phyloP scores from a whole-genome alignment of 225 moss, liverwort and hornwort genomes.

The Anthoceros angustus region DNA sequence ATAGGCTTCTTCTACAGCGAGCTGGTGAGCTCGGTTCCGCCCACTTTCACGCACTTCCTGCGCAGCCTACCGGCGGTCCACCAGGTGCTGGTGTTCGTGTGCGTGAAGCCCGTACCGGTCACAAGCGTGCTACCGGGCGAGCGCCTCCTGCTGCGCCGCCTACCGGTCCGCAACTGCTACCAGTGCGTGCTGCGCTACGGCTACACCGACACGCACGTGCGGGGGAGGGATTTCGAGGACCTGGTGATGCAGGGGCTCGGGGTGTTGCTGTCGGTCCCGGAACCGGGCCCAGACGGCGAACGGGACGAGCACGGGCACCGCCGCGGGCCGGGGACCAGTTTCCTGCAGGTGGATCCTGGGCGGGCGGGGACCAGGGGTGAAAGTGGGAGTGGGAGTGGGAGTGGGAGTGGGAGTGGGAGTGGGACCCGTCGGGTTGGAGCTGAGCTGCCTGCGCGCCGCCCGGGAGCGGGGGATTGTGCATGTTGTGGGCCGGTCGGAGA shows the following conservation, averaged over 20 bases:
- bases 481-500: constrained; percentile 22
- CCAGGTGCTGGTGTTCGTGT: constrained; percentile 29
- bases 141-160: constrained; percentile 30
- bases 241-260: constrained; percentile 15
- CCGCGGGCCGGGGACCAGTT: too few relatives aligned
- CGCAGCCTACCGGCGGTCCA: constrained; percentile 41
- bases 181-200: constrained; percentile 39
- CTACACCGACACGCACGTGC: constrained; percentile 27
- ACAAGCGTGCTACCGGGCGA: constrained; percentile 25
- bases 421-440: constrained; percentile 9
- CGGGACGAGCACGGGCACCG: too few relatives aligned
- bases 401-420: too few relatives aligned
- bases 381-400: too few relatives aligned
- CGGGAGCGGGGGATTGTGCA: constrained; percentile 26
- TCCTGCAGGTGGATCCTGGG: background rate
- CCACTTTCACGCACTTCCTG: constrained; percentile 37
- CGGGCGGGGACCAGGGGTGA: background rate
- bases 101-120: constrained; percentile 29
- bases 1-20: constrained; percentile 24
- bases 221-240: constrained; percentile 24
- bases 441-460: constrained; percentile 14
- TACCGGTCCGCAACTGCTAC: constrained; percentile 29
- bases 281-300: background rate
- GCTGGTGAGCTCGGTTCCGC: constrained; percentile 31
- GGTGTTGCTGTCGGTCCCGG: constrained; percentile 8